Conservation (phyloP, 2,329 filamentous ascomycete species). For the Trematosphaeria pertusa region DNA sequence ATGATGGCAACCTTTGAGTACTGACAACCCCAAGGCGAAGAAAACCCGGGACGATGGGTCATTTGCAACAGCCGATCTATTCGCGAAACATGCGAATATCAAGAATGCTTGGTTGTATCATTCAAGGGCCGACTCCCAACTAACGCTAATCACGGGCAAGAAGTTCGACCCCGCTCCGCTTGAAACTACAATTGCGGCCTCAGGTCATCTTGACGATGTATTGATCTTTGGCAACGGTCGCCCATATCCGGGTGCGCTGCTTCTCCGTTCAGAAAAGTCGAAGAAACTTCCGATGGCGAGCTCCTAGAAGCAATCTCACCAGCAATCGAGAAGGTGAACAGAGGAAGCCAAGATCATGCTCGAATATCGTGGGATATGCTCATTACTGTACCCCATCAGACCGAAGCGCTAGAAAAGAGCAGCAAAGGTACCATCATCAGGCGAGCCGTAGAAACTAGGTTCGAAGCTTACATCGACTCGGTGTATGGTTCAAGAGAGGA, state of each 20-base stretch:
- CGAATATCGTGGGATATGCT: slow-evolving; percentile 60
- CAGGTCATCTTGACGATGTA: slow-evolving; percentile 58
- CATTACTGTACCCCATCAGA: slow-evolving; percentile 50
- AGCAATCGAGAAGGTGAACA: slow-evolving; percentile 57
- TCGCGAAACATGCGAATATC: slow-evolving; percentile 61
- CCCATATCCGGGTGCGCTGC: slow-evolving; percentile 63
- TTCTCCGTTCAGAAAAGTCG: slow-evolving; percentile 55
- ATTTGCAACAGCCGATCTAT: slow-evolving; percentile 69
- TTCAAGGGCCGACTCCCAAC: slow-evolving; percentile 66
- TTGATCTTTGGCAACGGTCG: slow-evolving; percentile 68
- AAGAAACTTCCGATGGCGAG: slow-evolving; percentile 41
- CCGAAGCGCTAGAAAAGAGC: slow-evolving; percentile 60
- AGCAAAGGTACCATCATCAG: slow-evolving; percentile 69
- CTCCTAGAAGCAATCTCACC: slow-evolving; percentile 54
- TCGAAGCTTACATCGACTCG: slow-evolving; percentile 53
- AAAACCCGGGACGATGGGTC: slow-evolving; percentile 65
- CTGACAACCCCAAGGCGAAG: slow-evolving; percentile 51
- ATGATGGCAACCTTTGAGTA: background rate
- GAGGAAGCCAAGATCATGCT: slow-evolving; percentile 58
- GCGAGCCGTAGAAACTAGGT: slow-evolving; percentile 59
- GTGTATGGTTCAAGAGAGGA: slow-evolving; percentile 51
- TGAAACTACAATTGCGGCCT: slow-evolving; percentile 62
- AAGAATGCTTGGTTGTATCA: slow-evolving; percentile 67
- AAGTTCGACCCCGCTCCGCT: slow-evolving; percentile 71
- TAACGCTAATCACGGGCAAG: slow-evolving; percentile 70